These are phyloP conservation scores for Rosa lucieae DNA, from an alignment of 306 rosid species.

Conservation along the genomic window DNA sequence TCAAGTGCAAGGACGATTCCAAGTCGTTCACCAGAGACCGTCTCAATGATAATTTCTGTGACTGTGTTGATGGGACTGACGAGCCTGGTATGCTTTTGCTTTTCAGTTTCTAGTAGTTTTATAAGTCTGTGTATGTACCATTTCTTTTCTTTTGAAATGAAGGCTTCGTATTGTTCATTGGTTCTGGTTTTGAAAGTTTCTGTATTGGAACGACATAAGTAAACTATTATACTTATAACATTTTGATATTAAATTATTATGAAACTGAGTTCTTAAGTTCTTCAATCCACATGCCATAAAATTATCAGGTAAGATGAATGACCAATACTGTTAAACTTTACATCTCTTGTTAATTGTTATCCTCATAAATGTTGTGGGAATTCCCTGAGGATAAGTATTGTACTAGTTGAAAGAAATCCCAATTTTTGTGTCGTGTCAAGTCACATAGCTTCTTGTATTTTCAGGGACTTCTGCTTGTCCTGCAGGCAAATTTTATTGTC, in stretches of 20 bases:
- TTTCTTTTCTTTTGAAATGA: background rate
- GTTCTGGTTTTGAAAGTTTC: background rate
- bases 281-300: background rate
- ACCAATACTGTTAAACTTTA: background rate
- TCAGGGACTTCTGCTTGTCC: conserved; percentile 95
- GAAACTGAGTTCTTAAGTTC: background rate
- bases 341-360: background rate
- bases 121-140: background rate
- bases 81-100: conserved; percentile 61
- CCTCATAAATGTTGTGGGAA: background rate
- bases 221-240: background rate
- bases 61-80: conserved; percentile 87
- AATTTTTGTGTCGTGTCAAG: conserved; percentile 13
- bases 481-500: conserved; percentile 69
- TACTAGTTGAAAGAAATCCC: background rate
- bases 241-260: background rate
- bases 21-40: conserved; percentile 70
- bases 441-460: conserved; percentile 28
- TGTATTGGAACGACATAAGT: background rate
- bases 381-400: background rate
- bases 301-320: background rate
- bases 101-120: background rate
- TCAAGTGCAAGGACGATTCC: conserved; percentile 74
- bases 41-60: conserved; percentile 81
- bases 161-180: background rate